Percentiles rank a stretch among this genome's conserved stretches.
These are phyloP conservation scores for Suillus bovinus DNA, from an alignment of 768 basidiomycete genomes.

Conservation along the genomic window DNA sequence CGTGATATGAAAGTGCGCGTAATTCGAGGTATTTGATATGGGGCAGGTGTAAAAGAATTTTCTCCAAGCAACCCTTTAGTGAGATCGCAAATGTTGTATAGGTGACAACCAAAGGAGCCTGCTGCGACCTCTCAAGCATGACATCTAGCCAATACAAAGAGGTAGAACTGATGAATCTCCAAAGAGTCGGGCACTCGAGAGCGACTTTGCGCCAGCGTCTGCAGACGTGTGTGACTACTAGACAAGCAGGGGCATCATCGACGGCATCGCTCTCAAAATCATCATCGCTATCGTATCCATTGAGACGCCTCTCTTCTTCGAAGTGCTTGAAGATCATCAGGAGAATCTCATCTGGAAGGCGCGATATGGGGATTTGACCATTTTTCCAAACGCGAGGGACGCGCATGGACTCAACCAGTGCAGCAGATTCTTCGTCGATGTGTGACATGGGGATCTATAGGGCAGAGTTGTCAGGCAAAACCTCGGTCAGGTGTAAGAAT, in stretches of 20 bases:
- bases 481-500: neutral
- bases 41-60: neutral
- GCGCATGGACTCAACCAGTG: neutral
- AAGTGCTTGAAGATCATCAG: neutral
- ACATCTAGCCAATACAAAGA: neutral
- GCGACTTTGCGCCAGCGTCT: neutral
- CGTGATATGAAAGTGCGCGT: neutral
- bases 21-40: neutral
- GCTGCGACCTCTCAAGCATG: slow-evolving; percentile 3
- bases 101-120: neutral
- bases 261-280: rapidly evolving
- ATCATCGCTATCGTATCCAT: neutral
- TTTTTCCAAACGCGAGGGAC: neutral
- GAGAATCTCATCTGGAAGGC: neutral
- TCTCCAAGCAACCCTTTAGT: neutral
- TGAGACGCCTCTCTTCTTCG: neutral
- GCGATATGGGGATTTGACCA: neutral
- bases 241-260: neutral
- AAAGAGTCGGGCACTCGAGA: neutral
- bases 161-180: neutral
- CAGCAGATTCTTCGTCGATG: neutral
- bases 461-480: neutral
- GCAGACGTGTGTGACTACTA: neutral
- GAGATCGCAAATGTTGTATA: neutral
- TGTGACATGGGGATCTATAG: neutral